Conservation (phyloP, 805 yeast species). For the Candida dendrica region DNA sequence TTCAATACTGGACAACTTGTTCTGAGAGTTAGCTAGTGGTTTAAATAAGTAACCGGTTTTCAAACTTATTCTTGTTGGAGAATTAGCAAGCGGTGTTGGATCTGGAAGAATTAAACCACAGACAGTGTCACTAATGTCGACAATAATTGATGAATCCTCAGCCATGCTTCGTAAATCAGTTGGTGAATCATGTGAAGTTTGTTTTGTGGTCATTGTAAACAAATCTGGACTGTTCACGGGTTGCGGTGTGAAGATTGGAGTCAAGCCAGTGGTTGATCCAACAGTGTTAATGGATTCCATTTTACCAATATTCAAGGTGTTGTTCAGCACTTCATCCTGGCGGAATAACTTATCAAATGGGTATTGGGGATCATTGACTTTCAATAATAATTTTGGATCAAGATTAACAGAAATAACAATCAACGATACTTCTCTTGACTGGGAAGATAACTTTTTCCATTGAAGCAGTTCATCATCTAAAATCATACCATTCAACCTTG, state of each 20-base stretch:
- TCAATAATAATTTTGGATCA: conserved; percentile 39
- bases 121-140: conserved; percentile 43
- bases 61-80: conserved; percentile 63
- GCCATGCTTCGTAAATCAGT: conserved; percentile 5
- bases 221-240: conserved; percentile 20
- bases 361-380: conserved; percentile 23
- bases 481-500: conserved; percentile 64
- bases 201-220: conserved; percentile 9
- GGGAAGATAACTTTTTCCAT: conserved; percentile 67
- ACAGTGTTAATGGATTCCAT: conserved; percentile 15
- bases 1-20: conserved; percentile 39
- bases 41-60: conserved; percentile 63
- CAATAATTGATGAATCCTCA: conserved; percentile 25
- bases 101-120: conserved; percentile 52
- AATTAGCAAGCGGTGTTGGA: conserved; percentile 61
- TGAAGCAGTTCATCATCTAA: conserved; percentile 79
- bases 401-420: conserved; percentile 65
- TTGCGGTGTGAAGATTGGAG: conserved; percentile 22
- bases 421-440: conserved; percentile 46
- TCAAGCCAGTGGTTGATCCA: conserved; percentile 20
- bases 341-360: conserved; percentile 27
- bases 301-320: conserved; percentile 7
- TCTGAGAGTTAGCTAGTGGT: conserved; percentile 21
- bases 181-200: conserved; percentile 11
- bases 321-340: conserved; percentile 14